Conservation (phyloP, 2,329 filamentous ascomycete genomes). For the Diaporthe sp. region DNA sequence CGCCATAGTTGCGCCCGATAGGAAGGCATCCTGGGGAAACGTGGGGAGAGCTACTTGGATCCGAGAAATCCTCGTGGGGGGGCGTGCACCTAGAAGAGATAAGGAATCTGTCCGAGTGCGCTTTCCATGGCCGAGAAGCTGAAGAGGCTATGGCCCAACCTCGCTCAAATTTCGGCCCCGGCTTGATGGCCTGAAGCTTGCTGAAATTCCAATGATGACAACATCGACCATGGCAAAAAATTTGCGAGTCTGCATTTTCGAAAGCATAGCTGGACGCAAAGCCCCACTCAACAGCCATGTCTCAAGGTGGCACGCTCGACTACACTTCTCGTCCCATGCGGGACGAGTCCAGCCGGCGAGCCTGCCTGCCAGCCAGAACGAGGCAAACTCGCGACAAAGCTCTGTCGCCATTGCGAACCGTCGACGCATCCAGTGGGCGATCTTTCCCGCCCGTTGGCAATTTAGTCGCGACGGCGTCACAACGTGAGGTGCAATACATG, state of each 20-base stretch:
- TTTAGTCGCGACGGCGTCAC: slow-evolving; percentile 2
- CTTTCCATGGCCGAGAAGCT: slow-evolving; percentile 30
- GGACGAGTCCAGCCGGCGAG: neutral
- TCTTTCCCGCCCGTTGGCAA: neutral
- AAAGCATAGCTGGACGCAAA: neutral
- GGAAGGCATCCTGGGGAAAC: slow-evolving; percentile 37
- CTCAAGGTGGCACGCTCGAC: slow-evolving; percentile 26
- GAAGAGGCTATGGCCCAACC: slow-evolving; percentile 16
- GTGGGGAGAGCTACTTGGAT: slow-evolving; percentile 33
- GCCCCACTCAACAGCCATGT: slow-evolving; percentile 23
- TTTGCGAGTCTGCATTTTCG: slow-evolving; percentile 5
- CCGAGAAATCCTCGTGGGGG: slow-evolving; percentile 40
- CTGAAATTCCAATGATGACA: slow-evolving; percentile 27
- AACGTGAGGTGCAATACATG: neutral
- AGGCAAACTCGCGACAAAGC: neutral
- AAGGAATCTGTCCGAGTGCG: slow-evolving; percentile 39
- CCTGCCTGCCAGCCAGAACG: neutral
- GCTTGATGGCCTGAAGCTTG: slow-evolving; percentile 22
- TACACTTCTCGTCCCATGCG: slow-evolving; percentile 16
- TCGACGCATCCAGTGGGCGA: neutral
- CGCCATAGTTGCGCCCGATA: slow-evolving; percentile 16
- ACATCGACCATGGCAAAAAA: slow-evolving; percentile 18
- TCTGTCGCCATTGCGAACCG: neutral
- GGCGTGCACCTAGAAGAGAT: slow-evolving; percentile 36
- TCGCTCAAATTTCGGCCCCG: slow-evolving; percentile 39